Evolutionary conservation across 116 monocot species (phyloP).

Genomic region (Zostera marina): DNA sequence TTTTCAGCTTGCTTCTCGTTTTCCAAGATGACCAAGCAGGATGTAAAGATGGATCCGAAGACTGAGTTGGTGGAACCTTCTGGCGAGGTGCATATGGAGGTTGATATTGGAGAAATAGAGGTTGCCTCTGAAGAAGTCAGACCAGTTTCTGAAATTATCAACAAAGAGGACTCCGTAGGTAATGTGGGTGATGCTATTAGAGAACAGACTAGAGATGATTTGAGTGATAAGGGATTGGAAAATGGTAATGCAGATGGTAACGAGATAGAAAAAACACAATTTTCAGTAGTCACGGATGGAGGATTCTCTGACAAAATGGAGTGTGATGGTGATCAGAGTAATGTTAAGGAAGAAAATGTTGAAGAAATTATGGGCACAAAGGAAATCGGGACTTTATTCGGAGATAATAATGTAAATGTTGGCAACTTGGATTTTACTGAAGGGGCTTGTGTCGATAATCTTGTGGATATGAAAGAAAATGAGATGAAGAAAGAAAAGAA

Average conservation of each 20-base stretch:
- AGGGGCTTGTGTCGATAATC: neutral
- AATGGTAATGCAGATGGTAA: neutral
- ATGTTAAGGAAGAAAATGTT: constrained; percentile 17
- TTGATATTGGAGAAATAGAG: neutral
- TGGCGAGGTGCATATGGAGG: neutral
- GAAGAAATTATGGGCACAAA: constrained; percentile 7
- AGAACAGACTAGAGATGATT: neutral
- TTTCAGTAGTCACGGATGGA: too few species aligned
- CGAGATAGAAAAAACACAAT: neutral
- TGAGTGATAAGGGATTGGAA: neutral
- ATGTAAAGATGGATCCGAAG: too few species aligned
- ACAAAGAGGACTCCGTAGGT: neutral
- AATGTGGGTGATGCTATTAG: neutral
- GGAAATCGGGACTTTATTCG: constrained; percentile 8
- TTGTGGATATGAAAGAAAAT: constrained; percentile 1
- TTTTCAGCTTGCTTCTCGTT: too few species aligned
- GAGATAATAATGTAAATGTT: constrained; percentile 8
- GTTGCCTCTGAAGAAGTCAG: neutral
- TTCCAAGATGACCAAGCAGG: too few species aligned
- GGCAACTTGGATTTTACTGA: neutral
- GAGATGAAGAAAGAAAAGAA: neutral
- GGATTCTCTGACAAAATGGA: neutral
- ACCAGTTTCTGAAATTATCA: neutral
- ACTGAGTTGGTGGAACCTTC: neutral
- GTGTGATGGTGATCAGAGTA: neutral